Evolutionary conservation across 371 early-diverging fungal genomes (phyloP), one percentile per base, ranked within the genome.

Genomic region (Syncephalastrum sp.): DNA sequence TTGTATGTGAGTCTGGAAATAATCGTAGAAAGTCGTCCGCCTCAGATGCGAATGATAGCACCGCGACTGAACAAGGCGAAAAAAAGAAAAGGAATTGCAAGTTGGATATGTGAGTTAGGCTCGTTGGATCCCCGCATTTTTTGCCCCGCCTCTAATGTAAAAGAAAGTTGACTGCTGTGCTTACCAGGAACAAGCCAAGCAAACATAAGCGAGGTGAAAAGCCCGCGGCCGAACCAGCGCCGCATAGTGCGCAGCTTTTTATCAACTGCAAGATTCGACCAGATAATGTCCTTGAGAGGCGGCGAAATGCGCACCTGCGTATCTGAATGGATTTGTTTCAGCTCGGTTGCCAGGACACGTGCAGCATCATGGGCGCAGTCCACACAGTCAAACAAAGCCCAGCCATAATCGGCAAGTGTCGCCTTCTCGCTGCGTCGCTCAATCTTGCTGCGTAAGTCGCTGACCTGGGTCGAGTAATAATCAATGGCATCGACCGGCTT

Each of bases 231-330:
- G 38, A 78, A 64, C 68, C 84, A 63, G 45, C 72, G 66, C 4
- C 88, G 80, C 4, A 77, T 57, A 49, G 68, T 57, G 19, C 81
- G 76, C 29, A 75, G 68, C 23, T 72, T 63, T 15, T 66, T 60
- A 5, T 79, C 67, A 54, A 89, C 74, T 47, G 84, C 79, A 47
- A 86, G 76, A 56, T 91, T 92, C 41, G 79, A 71, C 93, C 93
- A 93, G 46, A 90, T 75, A 25, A 93, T 80, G 67, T 92, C 89
- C 46, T 84, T 79, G 48, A 90, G 87, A 13, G 83, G 75, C 17
- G 93, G 93, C 16, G 85, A 80, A 29, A 29, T 29, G 29, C 29
- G 29, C 29, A 29, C 29, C 7, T 7, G 29, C 7, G 29, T 29
- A 0, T 29, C 29, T 29, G 29, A 29, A 29, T 29, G 29, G 29